Percentiles rank a stretch among this genome's conserved stretches.
These are phyloP conservation scores for Zygosaccharomyces pseudobailii DNA, from an alignment of 1,139 yeast species.

Conservation along the genomic window DNA sequence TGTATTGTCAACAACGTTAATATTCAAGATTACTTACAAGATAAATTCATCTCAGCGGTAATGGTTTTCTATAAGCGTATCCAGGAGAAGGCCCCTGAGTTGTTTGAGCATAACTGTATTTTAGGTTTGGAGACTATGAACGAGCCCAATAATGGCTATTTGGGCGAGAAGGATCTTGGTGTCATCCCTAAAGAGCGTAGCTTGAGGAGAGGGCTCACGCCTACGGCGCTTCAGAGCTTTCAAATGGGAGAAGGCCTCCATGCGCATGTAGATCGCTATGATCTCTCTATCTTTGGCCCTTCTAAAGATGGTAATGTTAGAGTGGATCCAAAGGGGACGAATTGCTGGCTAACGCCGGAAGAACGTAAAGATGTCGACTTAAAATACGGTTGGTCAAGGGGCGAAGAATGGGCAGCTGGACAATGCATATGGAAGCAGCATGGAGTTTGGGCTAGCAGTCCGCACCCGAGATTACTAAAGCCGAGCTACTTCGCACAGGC, in stretches of 20 bases:
- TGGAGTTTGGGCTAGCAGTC: conserved; percentile 57
- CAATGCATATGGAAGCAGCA: conserved; percentile 74
- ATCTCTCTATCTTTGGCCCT: conserved; percentile 70
- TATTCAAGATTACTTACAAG: conserved; percentile 73
- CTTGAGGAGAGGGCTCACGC: conserved; percentile 61
- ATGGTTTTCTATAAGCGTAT: conserved; percentile 51
- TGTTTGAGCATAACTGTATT: conserved; percentile 47
- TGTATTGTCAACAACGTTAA: conserved; percentile 64
- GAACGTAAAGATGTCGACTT: conserved; percentile 46
- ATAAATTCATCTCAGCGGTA: conserved; percentile 55
- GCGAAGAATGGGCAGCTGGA: conserved; percentile 61
- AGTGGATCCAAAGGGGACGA: conserved; percentile 62
- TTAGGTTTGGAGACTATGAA: conserved; percentile 83
- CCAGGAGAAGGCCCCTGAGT: conserved; percentile 44
- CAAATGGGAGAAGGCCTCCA: conserved; percentile 69
- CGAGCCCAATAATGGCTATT: conserved; percentile 73
- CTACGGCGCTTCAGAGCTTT: conserved; percentile 58
- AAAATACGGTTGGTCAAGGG: conserved; percentile 67
- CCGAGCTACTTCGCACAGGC: conserved; percentile 46
- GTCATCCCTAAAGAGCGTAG: conserved; percentile 50
- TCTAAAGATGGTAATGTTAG: conserved; percentile 49
- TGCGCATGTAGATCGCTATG: conserved; percentile 60
- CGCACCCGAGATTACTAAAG: conserved; percentile 37
- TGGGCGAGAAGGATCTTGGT: conserved; percentile 49
- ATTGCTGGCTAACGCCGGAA: conserved; percentile 56